These are phyloP conservation scores for Cytidiella melzeri DNA, from an alignment of 768 basidiomycete species.

Conservation along the genomic window DNA sequence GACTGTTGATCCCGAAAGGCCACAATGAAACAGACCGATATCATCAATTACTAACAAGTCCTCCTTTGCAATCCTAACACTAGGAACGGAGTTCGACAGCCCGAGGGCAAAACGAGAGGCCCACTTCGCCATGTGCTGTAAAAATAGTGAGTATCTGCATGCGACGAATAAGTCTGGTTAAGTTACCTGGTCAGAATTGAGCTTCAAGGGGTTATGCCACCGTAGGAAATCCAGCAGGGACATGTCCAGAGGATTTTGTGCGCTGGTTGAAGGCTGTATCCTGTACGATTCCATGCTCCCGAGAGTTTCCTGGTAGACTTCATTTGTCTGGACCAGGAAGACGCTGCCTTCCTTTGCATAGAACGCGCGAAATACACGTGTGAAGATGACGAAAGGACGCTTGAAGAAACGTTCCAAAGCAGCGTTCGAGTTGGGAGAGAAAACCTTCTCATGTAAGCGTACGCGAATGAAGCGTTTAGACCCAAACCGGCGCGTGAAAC, in stretches of 20 bases:
- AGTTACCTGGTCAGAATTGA: constrained; percentile 46
- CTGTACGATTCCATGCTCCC: too few species aligned
- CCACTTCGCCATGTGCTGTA: constrained; percentile 59
- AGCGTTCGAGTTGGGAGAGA: constrained; percentile 25
- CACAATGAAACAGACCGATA: constrained; percentile 33
- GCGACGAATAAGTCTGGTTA: not conserved
- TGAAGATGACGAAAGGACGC: constrained; percentile 47
- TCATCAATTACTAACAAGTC: constrained; percentile 40
- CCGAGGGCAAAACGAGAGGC: constrained; percentile 55
- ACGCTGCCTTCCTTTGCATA: constrained; percentile 53
- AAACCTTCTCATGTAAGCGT: constrained; percentile 31
- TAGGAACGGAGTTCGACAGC: constrained; percentile 60
- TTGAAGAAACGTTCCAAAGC: constrained; percentile 37
- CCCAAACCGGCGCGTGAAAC: constrained; percentile 56
- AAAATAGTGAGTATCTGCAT: not conserved
- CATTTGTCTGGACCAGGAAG: constrained; percentile 52
- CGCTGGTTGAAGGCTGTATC: too few species aligned
- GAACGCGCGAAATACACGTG: constrained; percentile 52
- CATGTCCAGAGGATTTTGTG: constrained; percentile 6
- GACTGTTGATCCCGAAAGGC: not conserved
- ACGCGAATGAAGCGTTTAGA: constrained; percentile 53
- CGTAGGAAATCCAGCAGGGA: constrained; percentile 44
- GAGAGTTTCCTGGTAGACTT: too few species aligned
- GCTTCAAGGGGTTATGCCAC: constrained; percentile 46
- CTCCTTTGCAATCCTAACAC: constrained; percentile 31